Evolutionary conservation across 2,329 filamentous ascomycete species (phyloP), one percentile per base, ranked within the genome.

Genomic region (Parascedosporium putredinis): DNA sequence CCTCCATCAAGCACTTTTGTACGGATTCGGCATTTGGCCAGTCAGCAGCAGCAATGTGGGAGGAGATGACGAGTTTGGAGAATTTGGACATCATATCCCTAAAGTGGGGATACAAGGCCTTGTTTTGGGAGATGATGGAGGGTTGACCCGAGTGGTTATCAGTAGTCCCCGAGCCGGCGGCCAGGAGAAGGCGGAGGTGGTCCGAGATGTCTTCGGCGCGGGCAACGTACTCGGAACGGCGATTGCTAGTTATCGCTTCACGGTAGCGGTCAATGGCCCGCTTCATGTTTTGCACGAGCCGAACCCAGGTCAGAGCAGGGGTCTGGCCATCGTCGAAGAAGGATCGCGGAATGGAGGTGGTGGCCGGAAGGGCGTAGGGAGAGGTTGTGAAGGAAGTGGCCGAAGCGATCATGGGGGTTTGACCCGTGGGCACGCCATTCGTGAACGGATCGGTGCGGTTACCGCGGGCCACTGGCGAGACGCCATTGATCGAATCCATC

Each of bases 51-150:
- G 93, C 93, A 62, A 98, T 96, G 63, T 98, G 93, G 12, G 93
- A 97, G 2, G 93, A 98, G 45, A 98, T 83, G 42, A 98, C 93
- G 8, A 98, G 75, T 65, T 98, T 98, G n/a, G 93, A 97, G 65
- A 98, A 98, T 59, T 95, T 90, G 42, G 93, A 97, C 93, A 98
- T 98, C 83, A 97, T 97, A 63, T 97, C 93, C 49, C 93, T 78
- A 68, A 98, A 98, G 66, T 97, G 90, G 22, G 93, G 93, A 62
- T 97, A 97, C 14, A 98, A 73, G 0, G 89, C 87, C 65, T 97
- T 97, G 72, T 98, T 98, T 4, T 88, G 94, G 5, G 90, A 96
- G 53, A 98, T 98, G 60, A 98, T 96, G n/a, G 93, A 97, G 4
- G 93, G 93, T 58, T 97, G 95, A 38, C 93, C 93, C 18, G 93